A percentile compares a stretch with the other conserved stretches of the same genome.
Conservation (phyloP, 371 early-diverging fungal genomes). For the Mortierella sp. region DNA sequence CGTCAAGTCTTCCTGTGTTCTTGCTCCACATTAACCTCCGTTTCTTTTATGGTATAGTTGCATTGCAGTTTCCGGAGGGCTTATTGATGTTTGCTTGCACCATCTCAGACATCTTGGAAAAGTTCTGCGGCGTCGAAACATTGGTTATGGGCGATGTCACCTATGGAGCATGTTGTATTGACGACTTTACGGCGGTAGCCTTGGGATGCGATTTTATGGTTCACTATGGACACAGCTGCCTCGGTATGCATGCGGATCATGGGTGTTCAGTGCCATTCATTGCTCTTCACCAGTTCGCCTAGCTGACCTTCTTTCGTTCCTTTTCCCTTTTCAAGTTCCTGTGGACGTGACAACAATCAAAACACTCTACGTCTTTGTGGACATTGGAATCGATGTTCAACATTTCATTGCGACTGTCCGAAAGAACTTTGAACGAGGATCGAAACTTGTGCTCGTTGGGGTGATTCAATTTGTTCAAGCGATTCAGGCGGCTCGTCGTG, state of each 20-base stretch:
- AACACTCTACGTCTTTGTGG: slow-evolving; percentile 99
- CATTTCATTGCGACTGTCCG: slow-evolving; percentile 94
- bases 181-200: slow-evolving; percentile 95
- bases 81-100: slow-evolving; percentile 94
- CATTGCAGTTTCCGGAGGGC: slow-evolving; percentile 99
- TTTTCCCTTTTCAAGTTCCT: slow-evolving; percentile 72
- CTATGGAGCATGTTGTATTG: slow-evolving; percentile 99
- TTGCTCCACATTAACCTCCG: no score
- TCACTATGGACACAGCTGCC: slow-evolving; percentile 99
- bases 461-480: slow-evolving; percentile 98
- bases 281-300: neutral
- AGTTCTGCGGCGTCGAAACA: slow-evolving; percentile 91
- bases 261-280: neutral
- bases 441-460: slow-evolving; percentile 87
- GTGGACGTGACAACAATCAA: slow-evolving; percentile 95
- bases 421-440: slow-evolving; percentile 81
- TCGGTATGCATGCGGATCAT: slow-evolving; percentile 63
- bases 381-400: slow-evolving; percentile 95
- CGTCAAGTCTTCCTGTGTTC: no score
- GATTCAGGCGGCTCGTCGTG: slow-evolving; percentile 78
- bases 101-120: slow-evolving; percentile 92
- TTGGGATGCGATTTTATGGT: slow-evolving; percentile 98
- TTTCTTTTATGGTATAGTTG: slow-evolving; percentile 73
- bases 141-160: slow-evolving; percentile 99
- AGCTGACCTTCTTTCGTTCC: no score